These are phyloP conservation scores for Tetrahymena elliotti DNA, from an alignment of 73 alveolate species.

Conservation along the genomic window DNA sequence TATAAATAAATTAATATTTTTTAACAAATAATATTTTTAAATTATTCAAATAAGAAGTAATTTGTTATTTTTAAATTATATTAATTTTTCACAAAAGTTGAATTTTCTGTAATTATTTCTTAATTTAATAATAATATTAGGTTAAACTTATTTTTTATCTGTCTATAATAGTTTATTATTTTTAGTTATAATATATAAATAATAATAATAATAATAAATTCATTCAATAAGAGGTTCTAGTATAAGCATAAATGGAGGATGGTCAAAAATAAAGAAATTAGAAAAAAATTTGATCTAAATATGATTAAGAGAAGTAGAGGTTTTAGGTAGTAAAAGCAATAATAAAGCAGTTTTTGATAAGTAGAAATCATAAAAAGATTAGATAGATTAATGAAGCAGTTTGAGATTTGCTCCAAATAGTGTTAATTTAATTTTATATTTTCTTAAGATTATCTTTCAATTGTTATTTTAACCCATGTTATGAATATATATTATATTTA, in stretches of 20 bases:
- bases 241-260: not conserved
- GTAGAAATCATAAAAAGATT: not conserved
- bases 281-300: not conserved
- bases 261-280: not conserved
- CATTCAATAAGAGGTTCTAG: too few relatives aligned
- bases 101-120: too few relatives aligned
- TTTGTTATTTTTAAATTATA: too few relatives aligned
- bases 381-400: not conserved
- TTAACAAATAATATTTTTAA: too few relatives aligned
- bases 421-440: not conserved
- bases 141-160: too few relatives aligned
- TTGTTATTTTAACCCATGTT: not conserved
- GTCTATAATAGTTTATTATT: too few relatives aligned
- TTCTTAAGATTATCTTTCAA: not conserved
- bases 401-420: slow-evolving; percentile 1
- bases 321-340: not conserved
- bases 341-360: not conserved
- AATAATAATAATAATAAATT: too few relatives aligned
- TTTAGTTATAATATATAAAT: too few relatives aligned
- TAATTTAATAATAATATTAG: too few relatives aligned
- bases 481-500: not conserved
- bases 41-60: too few relatives aligned
- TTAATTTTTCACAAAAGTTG: too few relatives aligned
- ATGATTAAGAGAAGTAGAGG: not conserved
- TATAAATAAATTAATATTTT: too few relatives aligned